phyloP scores from a whole-genome alignment of 495 filamentous ascomycete species.

The Penicillium lagena region DNA sequence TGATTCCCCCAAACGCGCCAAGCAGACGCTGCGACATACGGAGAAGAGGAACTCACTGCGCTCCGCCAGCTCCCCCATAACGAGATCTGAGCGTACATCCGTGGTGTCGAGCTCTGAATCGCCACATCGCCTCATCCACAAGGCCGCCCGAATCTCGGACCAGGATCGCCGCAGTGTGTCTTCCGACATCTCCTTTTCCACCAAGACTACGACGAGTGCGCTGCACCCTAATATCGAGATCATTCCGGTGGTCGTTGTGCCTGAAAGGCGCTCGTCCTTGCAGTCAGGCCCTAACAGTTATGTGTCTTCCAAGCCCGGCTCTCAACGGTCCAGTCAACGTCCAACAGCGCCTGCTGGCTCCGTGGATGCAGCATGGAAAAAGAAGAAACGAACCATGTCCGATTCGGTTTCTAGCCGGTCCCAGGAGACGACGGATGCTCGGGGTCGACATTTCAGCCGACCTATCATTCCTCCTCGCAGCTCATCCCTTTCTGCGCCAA shows the following conservation, averaged over 20 bases:
- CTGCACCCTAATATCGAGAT: conserved; percentile 46
- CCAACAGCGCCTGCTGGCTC: conserved; percentile 27
- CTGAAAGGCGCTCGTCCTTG: conserved; percentile 59
- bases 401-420: conserved; percentile 25
- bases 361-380: conserved; percentile 24
- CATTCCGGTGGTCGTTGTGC: conserved; percentile 68
- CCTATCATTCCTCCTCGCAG: conserved; percentile 56
- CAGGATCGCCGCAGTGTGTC: conserved; percentile 49
- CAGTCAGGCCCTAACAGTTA: conserved; percentile 40
- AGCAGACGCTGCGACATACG: conserved; percentile 57
- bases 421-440: conserved; percentile 15
- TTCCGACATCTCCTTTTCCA: conserved; percentile 51
- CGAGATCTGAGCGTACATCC: conserved; percentile 37
- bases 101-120: conserved; percentile 32
- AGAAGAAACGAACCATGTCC: conserved; percentile 31
- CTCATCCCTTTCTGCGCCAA: conserved; percentile 66
- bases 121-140: conserved; percentile 43
- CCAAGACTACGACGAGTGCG: conserved; percentile 40
- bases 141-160: conserved; percentile 40
- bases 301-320: conserved; percentile 29
- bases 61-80: conserved; percentile 43
- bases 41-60: conserved; percentile 57
- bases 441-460: conserved; percentile 25
- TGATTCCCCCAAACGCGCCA: conserved; percentile 46
- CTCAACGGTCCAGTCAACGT: conserved; percentile 27